Evolutionary conservation across 495 filamentous ascomycete genomes (phyloP).

Genomic region (Penicillium ochrochloron): DNA sequence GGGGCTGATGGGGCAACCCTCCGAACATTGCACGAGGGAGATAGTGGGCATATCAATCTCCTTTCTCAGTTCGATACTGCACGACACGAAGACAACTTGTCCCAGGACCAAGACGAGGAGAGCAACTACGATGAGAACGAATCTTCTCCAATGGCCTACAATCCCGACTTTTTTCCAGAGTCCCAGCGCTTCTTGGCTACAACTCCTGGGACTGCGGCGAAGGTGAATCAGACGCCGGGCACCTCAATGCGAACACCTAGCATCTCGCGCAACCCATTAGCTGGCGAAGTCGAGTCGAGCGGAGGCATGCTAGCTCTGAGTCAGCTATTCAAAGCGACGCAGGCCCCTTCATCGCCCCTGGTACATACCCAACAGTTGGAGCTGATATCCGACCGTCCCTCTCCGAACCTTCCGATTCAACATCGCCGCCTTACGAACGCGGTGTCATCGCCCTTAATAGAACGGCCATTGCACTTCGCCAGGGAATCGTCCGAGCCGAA

Average conservation of each 20-base stretch:
- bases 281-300: slow-evolving; percentile 43
- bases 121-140: slow-evolving; percentile 42
- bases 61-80: slow-evolving; percentile 45
- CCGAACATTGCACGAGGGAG: slow-evolving; percentile 48
- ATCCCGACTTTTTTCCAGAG: slow-evolving; percentile 52
- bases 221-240: slow-evolving; percentile 36
- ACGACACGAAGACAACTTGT: slow-evolving; percentile 29
- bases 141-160: slow-evolving; percentile 45
- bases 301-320: slow-evolving; percentile 54
- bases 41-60: slow-evolving; percentile 55
- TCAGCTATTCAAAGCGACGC: slow-evolving; percentile 56
- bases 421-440: slow-evolving; percentile 40
- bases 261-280: slow-evolving; percentile 52
- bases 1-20: slow-evolving; percentile 40
- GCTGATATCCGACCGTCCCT: slow-evolving; percentile 53
- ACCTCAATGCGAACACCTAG: slow-evolving; percentile 42
- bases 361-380: slow-evolving; percentile 45
- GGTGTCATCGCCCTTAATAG: slow-evolving; percentile 48
- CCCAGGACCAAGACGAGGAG: slow-evolving; percentile 45
- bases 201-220: slow-evolving; percentile 49
- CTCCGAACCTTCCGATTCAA: slow-evolving; percentile 55
- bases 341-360: slow-evolving; percentile 58
- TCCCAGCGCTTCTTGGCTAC: slow-evolving; percentile 53
- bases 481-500: slow-evolving; percentile 52
- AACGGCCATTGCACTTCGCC: slow-evolving; percentile 37